A percentile compares a stretch with the other conserved stretches of the same genome.
Conservation (phyloP, 208 protist species). For the Trichomonas gallinae region DNA sequence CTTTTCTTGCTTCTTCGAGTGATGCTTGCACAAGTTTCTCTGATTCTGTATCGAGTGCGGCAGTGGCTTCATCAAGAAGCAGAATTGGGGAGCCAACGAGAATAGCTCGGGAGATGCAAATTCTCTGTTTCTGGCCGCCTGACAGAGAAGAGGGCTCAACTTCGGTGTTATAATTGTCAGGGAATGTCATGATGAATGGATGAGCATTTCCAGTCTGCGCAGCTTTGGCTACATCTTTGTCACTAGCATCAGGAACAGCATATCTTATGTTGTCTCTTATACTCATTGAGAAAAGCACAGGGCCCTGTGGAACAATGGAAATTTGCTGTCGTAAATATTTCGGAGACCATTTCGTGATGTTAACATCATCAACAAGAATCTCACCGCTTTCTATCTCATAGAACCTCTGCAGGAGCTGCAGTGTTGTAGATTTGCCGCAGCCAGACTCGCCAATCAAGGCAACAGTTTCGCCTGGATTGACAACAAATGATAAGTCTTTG, state of each 20-base stretch:
- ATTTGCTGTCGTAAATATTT: background rate
- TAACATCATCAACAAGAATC: background rate
- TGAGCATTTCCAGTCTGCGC: conserved; percentile 39
- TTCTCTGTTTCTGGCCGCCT: background rate
- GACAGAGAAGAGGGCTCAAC: background rate
- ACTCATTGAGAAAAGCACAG: conserved; percentile 43
- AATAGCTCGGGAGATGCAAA: background rate
- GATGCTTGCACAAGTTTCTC: background rate
- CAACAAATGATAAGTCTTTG: background rate
- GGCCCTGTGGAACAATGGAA: conserved; percentile 32
- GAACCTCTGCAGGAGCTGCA: background rate
- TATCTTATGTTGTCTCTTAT: conserved; percentile 42
- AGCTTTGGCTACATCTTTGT: conserved; percentile 35
- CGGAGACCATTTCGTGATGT: background rate
- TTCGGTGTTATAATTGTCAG: conserved; percentile 26
- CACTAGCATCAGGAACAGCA: conserved; percentile 26
- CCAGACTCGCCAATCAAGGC: background rate
- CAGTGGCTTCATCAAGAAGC: background rate
- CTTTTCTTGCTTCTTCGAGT: background rate
- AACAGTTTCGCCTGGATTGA: background rate
- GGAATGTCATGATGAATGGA: conserved; percentile 38
- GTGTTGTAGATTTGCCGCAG: background rate
- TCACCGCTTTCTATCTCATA: background rate
- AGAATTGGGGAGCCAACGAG: background rate
- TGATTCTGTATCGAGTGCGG: background rate